phyloP scores from a whole-genome alignment of 208 protist genomes.

The Trypanosoma conorhini region DNA sequence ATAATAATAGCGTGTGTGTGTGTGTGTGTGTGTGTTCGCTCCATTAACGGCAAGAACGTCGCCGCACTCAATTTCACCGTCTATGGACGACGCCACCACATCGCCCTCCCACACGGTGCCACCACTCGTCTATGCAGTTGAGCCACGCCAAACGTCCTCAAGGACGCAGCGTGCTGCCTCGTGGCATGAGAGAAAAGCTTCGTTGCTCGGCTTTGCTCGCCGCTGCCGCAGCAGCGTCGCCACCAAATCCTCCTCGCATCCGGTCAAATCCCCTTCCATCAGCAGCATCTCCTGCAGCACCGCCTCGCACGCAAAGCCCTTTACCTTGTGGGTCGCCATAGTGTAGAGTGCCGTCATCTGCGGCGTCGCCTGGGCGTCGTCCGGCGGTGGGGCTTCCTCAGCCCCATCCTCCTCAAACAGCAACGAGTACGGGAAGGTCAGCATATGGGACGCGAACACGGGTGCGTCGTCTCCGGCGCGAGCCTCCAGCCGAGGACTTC shows the following conservation, averaged over 20 bases:
- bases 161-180: conserved; percentile 19
- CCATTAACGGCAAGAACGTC: not conserved
- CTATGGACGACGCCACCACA: not conserved
- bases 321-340: conserved; percentile 7
- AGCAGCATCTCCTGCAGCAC: conserved; percentile 27
- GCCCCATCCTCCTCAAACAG: conserved; percentile 12
- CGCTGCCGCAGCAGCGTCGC: conserved; percentile 1
- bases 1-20: not conserved
- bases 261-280: conserved; percentile 27
- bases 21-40: too few relatives aligned
- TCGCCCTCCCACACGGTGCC: not conserved
- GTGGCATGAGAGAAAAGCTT: conserved; percentile 11
- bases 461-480: conserved; percentile 2
- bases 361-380: not conserved
- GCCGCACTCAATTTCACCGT: not conserved
- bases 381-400: not conserved
- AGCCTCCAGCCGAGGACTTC: conserved; percentile 3
- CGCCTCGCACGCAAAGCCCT: conserved; percentile 7
- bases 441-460: conserved; percentile 12
- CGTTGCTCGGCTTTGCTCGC: not conserved
- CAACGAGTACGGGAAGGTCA: conserved; percentile 18
- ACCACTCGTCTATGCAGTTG: conserved; percentile 2
- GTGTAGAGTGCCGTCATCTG: conserved; percentile 28
- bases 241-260: conserved; percentile 14
- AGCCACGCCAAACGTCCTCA: conserved; percentile 21